These are phyloP conservation scores for Solanum dulcamara DNA, from an alignment of 257 asterid species.

Conservation along the genomic window DNA sequence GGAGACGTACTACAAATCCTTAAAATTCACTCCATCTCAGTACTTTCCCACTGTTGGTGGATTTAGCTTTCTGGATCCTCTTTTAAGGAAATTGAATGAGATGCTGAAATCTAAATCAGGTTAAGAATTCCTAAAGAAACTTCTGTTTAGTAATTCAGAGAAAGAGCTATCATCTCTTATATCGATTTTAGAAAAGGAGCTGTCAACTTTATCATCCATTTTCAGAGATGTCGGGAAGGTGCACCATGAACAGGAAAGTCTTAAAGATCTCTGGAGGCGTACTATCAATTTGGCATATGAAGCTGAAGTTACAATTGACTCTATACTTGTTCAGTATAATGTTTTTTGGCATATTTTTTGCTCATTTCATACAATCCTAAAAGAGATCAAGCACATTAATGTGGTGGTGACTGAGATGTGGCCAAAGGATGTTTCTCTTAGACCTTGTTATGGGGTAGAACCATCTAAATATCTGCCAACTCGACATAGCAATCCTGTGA, in stretches of 20 bases:
- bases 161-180: background rate
- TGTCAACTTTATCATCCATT: background rate
- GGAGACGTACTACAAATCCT: background rate
- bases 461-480: background rate
- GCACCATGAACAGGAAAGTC: background rate
- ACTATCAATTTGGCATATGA: background rate
- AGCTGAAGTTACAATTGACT: background rate
- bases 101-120: background rate
- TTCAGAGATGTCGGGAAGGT: background rate
- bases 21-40: background rate
- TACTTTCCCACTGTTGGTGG: background rate
- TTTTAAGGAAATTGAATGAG: background rate
- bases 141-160: background rate
- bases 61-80: background rate
- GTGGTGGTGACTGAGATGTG: background rate
- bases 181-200: background rate
- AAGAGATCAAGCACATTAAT: background rate
- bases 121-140: background rate
- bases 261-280: background rate
- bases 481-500: background rate
- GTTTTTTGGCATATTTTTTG: background rate
- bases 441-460: background rate
- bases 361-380: background rate
- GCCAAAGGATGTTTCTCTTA: background rate
- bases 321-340: background rate